Percentiles rank a stretch among this genome's conserved stretches.
Conservation (phyloP, 2,329 filamentous ascomycete species). For the Xylariaceae sp. region DNA sequence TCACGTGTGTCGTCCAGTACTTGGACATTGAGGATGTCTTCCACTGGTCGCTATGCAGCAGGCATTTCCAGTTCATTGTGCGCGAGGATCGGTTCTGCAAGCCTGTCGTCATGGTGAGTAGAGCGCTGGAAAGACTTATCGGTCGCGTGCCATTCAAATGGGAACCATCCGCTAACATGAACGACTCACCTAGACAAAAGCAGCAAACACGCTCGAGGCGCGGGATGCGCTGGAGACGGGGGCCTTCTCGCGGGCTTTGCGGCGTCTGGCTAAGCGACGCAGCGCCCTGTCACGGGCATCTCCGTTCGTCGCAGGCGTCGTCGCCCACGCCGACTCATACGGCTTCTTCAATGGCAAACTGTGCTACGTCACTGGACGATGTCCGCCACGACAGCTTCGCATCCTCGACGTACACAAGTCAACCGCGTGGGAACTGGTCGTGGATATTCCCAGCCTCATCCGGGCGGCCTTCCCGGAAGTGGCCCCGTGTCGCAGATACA, state of each 20-base stretch:
- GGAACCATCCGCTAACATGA: slow-evolving; percentile 23
- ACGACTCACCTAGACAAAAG: slow-evolving; percentile 29
- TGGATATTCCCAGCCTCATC: slow-evolving; percentile 46
- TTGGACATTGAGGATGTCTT: slow-evolving; percentile 55
- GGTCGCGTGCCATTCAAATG: neutral
- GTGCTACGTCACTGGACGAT: slow-evolving; percentile 52
- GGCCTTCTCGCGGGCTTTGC: slow-evolving; percentile 48
- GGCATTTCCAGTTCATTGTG: slow-evolving; percentile 45
- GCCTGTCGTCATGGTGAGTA: slow-evolving; percentile 51
- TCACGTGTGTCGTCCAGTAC: slow-evolving; percentile 50
- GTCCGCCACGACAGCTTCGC: slow-evolving; percentile 39
- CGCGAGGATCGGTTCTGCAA: slow-evolving; percentile 52
- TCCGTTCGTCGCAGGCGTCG: slow-evolving; percentile 55
- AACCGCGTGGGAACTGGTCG: slow-evolving; percentile 45
- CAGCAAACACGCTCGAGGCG: slow-evolving; percentile 31
- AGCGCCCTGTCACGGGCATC: slow-evolving; percentile 54
- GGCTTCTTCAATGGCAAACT: slow-evolving; percentile 58
- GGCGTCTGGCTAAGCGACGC: slow-evolving; percentile 55
- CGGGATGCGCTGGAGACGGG: slow-evolving; percentile 28
- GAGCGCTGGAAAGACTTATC: neutral
- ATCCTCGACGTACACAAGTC: slow-evolving; percentile 53
- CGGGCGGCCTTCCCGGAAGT: slow-evolving; percentile 34
- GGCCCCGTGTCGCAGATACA: slow-evolving; percentile 34
- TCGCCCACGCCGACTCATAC: slow-evolving; percentile 57
- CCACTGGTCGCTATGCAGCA: slow-evolving; percentile 49